A percentile compares a stretch with the other conserved stretches of the same genome.
Evolutionary conservation across 306 rosid species (phyloP).

Genomic region (Vigna mungo): DNA sequence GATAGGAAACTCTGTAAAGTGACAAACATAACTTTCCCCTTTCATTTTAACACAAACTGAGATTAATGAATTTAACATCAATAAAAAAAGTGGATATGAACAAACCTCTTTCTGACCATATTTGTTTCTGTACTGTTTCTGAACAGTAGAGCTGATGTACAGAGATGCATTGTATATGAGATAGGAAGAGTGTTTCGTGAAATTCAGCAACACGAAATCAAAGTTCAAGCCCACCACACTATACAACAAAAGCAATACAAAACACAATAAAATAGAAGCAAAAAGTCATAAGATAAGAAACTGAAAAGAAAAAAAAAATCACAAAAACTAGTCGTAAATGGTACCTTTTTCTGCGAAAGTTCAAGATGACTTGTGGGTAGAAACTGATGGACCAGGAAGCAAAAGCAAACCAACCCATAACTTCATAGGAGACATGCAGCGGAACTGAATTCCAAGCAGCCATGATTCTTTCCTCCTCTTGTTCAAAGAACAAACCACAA

Average conservation of each 20-base stretch:
- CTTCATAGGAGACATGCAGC: slow-evolving; percentile 67
- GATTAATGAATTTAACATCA: slow-evolving; percentile 6
- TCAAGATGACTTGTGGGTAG: slow-evolving; percentile 87
- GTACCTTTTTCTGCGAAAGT: slow-evolving; percentile 83
- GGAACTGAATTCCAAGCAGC: slow-evolving; percentile 81
- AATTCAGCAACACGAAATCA: slow-evolving; percentile 80
- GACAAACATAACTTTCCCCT: not conserved
- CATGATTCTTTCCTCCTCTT: slow-evolving; percentile 41
- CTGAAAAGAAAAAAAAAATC: not conserved
- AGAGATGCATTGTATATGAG: slow-evolving; percentile 81
- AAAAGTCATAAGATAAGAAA: not conserved
- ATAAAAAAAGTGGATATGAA: not conserved
- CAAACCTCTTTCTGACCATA: slow-evolving; percentile 77
- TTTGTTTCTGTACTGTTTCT: slow-evolving; percentile 71
- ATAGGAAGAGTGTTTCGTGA: slow-evolving; percentile 86
- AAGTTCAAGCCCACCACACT: slow-evolving; percentile 95
- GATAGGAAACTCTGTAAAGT: not conserved
- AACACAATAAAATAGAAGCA: not conserved
- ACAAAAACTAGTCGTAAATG: not conserved
- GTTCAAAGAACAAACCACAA: not conserved
- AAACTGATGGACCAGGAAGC: slow-evolving; percentile 73
- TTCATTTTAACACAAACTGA: not conserved
- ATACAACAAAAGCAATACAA: not conserved
- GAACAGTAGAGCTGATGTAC: slow-evolving; percentile 76
- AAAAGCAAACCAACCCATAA: slow-evolving; percentile 83